phyloP scores from a whole-genome alignment of 2,329 filamentous ascomycete genomes.

The Simplicillium aogashimaense region DNA sequence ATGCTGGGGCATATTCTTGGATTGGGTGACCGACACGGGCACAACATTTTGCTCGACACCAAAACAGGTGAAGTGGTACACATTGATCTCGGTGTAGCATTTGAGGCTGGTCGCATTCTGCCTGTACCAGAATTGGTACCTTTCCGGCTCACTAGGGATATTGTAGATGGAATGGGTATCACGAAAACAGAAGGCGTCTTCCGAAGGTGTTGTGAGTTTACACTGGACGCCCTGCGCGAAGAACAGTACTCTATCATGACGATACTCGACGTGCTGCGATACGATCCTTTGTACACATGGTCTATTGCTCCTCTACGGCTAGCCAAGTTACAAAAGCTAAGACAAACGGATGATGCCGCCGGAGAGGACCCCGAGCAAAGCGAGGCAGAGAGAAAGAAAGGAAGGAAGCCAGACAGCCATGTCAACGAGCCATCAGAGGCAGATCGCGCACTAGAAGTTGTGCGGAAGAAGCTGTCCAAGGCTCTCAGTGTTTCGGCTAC shows the following conservation, averaged over 20 bases:
- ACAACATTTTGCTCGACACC: conserved; percentile 91
- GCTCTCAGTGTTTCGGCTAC: conserved; percentile 89
- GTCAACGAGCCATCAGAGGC: conserved; percentile 63
- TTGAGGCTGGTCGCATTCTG: conserved; percentile 91
- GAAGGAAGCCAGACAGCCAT: conserved; percentile 19
- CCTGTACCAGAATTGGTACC: conserved; percentile 93
- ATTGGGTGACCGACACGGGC: conserved; percentile 86
- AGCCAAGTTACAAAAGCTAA: conserved; percentile 53
- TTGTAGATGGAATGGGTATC: conserved; percentile 95
- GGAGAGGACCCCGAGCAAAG: conserved; percentile 25
- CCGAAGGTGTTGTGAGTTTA: conserved; percentile 96
- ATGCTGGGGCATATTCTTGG: conserved; percentile 91
- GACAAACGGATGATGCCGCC: conserved; percentile 33
- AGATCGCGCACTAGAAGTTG: conserved; percentile 81
- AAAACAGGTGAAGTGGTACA: conserved; percentile 90
- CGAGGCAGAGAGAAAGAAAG: conserved; percentile 30
- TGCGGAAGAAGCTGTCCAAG: conserved; percentile 92
- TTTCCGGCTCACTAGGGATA: conserved; percentile 86
- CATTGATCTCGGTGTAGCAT: conserved; percentile 93
- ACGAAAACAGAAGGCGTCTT: conserved; percentile 94
- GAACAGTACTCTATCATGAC: conserved; percentile 98
- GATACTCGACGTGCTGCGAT: conserved; percentile 92
- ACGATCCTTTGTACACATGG: conserved; percentile 95
- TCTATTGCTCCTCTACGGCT: conserved; percentile 65
- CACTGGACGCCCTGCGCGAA: conserved; percentile 84